Evolutionary conservation across 2,329 filamentous ascomycete species (phyloP).

Genomic region (Rachicladosporium sp.): DNA sequence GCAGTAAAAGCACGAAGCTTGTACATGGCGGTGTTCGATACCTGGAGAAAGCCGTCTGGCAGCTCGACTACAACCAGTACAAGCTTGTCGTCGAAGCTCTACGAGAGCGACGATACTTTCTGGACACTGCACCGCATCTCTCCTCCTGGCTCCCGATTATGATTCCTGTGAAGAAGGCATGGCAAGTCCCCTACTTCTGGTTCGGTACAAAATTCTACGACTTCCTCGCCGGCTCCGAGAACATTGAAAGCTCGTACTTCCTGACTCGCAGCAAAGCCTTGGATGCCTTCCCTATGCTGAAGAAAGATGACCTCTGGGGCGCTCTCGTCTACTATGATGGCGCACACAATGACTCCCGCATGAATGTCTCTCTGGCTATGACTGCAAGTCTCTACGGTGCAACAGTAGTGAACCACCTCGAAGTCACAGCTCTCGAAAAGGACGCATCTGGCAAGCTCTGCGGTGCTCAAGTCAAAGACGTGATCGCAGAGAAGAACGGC

Average conservation of each 20-base stretch:
- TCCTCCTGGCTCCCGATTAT: constrained; percentile 73
- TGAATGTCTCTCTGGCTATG: constrained; percentile 83
- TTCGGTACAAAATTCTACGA: constrained; percentile 72
- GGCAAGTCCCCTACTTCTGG: constrained; percentile 73
- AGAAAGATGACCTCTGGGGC: constrained; percentile 64
- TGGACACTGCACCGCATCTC: constrained; percentile 72
- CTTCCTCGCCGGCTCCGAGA: constrained; percentile 71
- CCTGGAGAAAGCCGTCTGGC: constrained; percentile 76
- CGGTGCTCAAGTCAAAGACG: constrained; percentile 61
- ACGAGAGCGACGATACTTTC: constrained; percentile 69
- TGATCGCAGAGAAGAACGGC: constrained; percentile 54
- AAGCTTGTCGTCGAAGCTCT: constrained; percentile 70
- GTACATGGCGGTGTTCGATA: constrained; percentile 78
- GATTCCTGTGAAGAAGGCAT: constrained; percentile 71
- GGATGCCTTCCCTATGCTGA: constrained; percentile 80
- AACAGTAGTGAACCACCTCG: constrained; percentile 71
- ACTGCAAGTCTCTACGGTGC: constrained; percentile 78
- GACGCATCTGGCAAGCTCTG: constrained; percentile 59
- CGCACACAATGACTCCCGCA: constrained; percentile 81
- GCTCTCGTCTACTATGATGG: constrained; percentile 87
- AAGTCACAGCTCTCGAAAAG: constrained; percentile 66
- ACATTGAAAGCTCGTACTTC: constrained; percentile 82
- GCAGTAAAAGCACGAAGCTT: constrained; percentile 77
- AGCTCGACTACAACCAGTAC: constrained; percentile 70
- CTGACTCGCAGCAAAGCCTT: constrained; percentile 74